Base-by-base conservation (phyloP, 805 yeast genomes). In the Ogataea saltuana region DNA sequence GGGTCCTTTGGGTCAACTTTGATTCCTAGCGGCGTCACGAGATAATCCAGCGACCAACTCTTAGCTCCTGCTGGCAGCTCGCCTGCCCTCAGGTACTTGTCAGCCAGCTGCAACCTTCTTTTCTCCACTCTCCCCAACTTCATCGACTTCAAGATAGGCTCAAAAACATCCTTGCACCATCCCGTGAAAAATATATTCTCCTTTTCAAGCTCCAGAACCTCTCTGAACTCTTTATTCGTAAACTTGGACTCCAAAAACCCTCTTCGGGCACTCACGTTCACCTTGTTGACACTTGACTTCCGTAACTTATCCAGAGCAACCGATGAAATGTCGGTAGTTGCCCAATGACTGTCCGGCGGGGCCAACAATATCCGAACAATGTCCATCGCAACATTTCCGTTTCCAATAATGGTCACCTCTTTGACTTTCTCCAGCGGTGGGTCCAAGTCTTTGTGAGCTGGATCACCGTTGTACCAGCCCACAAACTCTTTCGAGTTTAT, bases 391-490 rank as follows among this genome's bases (percentile, higher is more conserved):
- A 93, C 99, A 60, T 93, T 93, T 34, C 99, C 99, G 63, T 90
- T 91, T 6, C 99, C 99, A n/a, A 93, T 76, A 23, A 93, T 83
- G 0, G 85, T 78, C 1, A 88, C 96, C 28, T 74, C 70, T 47
- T 76, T 74, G 3, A 82, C 81, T 22, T 74, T 65, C 2, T 73
- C 71, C 54, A 91, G 70, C n/a, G 81, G 80, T 4, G 88, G 85
- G 16, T 71, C 64, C 12, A 71, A 60, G 17, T 65, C 56, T 33
- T 68, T 67, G 34, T 69, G 69, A 27, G 76, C 81, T 0, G 97
- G 96, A 53, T 83, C 85, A 0, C 96, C 95, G 57, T 93, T 93
- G 64, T 93, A 93, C 99, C 99, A 93, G 33, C 88, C 93, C 19
- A 93, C 98, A 68, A 93, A 85, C 44, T 81, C 78, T 28, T 91